Evolutionary conservation across 495 filamentous ascomycete species (phyloP).

Genomic region (Aspergillus funiculosus): DNA sequence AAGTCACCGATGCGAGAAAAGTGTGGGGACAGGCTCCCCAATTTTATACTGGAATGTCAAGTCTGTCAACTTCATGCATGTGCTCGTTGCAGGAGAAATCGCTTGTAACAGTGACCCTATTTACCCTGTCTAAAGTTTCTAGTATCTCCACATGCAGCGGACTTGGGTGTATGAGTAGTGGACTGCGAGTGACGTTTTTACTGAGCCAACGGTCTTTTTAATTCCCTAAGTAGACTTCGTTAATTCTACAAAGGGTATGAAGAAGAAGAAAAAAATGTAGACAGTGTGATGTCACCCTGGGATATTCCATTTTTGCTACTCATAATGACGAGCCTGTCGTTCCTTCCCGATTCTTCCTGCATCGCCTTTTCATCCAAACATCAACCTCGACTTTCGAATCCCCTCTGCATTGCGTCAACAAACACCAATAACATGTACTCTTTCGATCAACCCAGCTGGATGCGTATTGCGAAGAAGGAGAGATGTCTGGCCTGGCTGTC

Average conservation of each 20-base stretch:
- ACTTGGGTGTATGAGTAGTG: no score
- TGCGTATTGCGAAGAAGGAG: neutral
- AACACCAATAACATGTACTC: neutral
- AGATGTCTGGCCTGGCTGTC: slow-evolving; percentile 8
- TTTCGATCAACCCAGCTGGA: neutral
- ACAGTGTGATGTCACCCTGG: neutral
- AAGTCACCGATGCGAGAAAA: slow-evolving; percentile 3
- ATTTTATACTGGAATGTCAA: slow-evolving; percentile 7
- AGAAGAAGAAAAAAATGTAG: neutral
- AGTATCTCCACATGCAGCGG: no score
- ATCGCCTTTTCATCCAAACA: no score
- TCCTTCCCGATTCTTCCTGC: neutral
- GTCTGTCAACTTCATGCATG: slow-evolving; percentile 10
- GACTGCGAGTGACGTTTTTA: no score
- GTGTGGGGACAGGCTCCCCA: neutral
- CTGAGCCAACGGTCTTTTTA: no score
- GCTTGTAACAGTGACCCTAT: no score
- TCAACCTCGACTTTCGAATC: no score
- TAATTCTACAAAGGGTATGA: no score
- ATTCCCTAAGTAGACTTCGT: no score
- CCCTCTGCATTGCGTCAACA: neutral
- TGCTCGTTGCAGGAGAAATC: slow-evolving; percentile 6
- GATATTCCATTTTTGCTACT: neutral
- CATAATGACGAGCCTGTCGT: neutral
- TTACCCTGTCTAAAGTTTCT: neutral